These are phyloP conservation scores for Beauveria rudraprayagi DNA, from an alignment of 2,329 filamentous ascomycete species.

Conservation along the genomic window DNA sequence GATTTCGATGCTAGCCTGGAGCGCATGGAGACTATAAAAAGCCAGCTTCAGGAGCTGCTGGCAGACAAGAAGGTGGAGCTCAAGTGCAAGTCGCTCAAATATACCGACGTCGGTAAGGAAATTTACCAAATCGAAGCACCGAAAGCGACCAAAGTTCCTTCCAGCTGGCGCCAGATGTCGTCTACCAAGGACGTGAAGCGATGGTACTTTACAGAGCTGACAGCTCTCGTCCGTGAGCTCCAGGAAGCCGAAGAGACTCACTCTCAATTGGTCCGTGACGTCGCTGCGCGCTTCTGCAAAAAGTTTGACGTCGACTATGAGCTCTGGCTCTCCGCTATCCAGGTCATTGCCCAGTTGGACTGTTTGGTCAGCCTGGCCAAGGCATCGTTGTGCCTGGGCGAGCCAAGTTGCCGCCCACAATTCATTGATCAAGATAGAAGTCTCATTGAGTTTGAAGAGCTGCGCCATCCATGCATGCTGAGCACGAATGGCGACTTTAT, in stretches of 20 bases:
- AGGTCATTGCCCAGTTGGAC: constrained; percentile 84
- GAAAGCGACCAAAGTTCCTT: constrained; percentile 75
- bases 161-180: constrained; percentile 92
- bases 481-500: constrained; percentile 90
- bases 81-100: constrained; percentile 65
- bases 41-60: constrained; percentile 62
- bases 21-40: constrained; percentile 65
- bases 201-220: constrained; percentile 84
- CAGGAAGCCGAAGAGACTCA: constrained; percentile 95
- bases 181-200: constrained; percentile 83
- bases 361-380: constrained; percentile 90
- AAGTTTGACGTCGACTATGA: constrained; percentile 84
- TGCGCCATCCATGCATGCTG: constrained; percentile 91
- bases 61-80: constrained; percentile 64
- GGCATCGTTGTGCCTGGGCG: constrained; percentile 72
- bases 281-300: constrained; percentile 72
- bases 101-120: constrained; percentile 86
- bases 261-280: constrained; percentile 81
- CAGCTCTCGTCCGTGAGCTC: constrained; percentile 71
- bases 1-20: constrained; percentile 84
- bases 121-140: constrained; percentile 94
- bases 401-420: constrained; percentile 79
- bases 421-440: constrained; percentile 82
- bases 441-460: constrained; percentile 82
- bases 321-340: constrained; percentile 82